Base-by-base conservation (phyloP, 495 filamentous ascomycete species). In the Xeromyces bisporus region DNA sequence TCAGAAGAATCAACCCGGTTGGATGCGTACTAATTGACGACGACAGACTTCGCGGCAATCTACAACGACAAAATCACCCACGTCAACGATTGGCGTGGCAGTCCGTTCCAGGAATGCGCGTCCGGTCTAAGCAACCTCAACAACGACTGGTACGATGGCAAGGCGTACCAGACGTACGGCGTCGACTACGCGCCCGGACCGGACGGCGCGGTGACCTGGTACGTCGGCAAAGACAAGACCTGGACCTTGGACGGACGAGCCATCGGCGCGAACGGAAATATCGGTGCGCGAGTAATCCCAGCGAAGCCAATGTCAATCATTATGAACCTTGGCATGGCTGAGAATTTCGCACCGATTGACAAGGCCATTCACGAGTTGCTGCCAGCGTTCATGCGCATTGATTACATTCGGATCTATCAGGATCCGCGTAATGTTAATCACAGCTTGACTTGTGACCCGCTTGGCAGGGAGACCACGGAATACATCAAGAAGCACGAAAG, bases 341-440 rank as follows among this genome's bases (percentile, higher is more conserved):
- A n/a, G n/a, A n/a, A n/a, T n/a, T n/a, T n/a, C n/a, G n/a, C n/a
- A n/a, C n/a, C n/a, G n/a, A n/a, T n/a, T n/a, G n/a, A n/a, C n/a
- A n/a, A n/a, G n/a, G n/a, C n/a, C n/a, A n/a, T n/a, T n/a, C n/a
- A n/a, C n/a, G n/a, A n/a, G n/a, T n/a, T n/a, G n/a, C n/a, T n/a
- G n/a, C n/a, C 83, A 69, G 73, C 70, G 1, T 60, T 62, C 26
- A 73, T 83, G 66, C 62, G 75, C 2, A 55, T 84, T 33, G 78
- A 85, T 43, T 83, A 80, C 44, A 53, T 85, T 21, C 68, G 79
- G 3, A 78, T 83, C 34, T 84, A 82, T 41, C 77, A 83, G 45
- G 66, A 76, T 34, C 58, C 66, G 10, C 64, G 66, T 30, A 48
- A 70, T 18, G 38, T 51, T n/a, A n/a, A n/a, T n/a, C n/a, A n/a